A percentile compares a stretch with the other conserved stretches of the same genome.
phyloP scores from a whole-genome alignment of 108 stramenopile species.

The Nitzschia sp. region DNA sequence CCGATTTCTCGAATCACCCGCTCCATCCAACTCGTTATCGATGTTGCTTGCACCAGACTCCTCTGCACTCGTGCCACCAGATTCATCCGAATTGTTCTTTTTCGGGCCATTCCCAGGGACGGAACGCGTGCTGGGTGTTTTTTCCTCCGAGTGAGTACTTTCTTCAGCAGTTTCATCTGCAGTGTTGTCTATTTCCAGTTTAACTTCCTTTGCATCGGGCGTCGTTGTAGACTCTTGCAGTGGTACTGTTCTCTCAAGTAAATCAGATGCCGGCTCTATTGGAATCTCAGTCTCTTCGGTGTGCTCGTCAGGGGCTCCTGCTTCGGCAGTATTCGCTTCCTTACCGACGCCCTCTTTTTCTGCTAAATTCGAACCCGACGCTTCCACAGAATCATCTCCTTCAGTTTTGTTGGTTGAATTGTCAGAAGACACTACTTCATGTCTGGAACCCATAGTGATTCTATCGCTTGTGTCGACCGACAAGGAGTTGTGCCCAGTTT shows the following conservation, averaged over 20 bases:
- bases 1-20: neutral
- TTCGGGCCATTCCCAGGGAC: neutral
- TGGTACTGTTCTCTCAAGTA: too few species aligned
- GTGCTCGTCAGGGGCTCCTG: too few species aligned
- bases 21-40: neutral
- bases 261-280: too few species aligned
- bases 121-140: neutral
- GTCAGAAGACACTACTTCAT: too few species aligned
- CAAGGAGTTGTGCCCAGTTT: neutral
- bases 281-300: neutral
- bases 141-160: neutral
- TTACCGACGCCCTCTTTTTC: too few species aligned
- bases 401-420: too few species aligned
- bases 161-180: too few species aligned
- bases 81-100: neutral
- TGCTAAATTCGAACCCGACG: neutral
- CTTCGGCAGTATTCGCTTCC: neutral
- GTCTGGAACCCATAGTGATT: too few species aligned
- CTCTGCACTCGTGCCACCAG: neutral
- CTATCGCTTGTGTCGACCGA: neutral
- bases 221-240: too few species aligned
- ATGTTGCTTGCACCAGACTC: slow-evolving; percentile 8
- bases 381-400: too few species aligned
- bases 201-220: too few species aligned
- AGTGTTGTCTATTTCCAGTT: too few species aligned